phyloP scores from a whole-genome alignment of 2,329 filamentous ascomycete species.

The Alternaria metachromatica region DNA sequence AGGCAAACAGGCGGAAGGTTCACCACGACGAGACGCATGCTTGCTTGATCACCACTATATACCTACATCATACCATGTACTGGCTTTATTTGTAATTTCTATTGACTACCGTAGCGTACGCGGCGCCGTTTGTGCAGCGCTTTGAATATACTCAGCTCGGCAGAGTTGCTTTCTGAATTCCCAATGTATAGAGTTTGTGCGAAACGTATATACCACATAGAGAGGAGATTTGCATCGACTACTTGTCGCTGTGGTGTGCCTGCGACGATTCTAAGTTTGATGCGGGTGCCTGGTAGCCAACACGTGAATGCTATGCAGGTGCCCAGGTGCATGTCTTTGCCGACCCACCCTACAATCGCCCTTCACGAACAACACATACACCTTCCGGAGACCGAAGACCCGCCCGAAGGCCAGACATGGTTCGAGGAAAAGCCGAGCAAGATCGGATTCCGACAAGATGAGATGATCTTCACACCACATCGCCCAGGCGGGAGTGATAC shows the following conservation, averaged over 20 bases:
- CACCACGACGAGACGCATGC: neutral
- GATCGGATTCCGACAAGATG: slow-evolving; percentile 9
- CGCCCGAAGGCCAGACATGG: neutral
- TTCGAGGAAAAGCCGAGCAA: neutral
- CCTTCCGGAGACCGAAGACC: neutral
- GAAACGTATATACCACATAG: neutral
- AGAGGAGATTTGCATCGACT: neutral
- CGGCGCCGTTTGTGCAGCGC: neutral
- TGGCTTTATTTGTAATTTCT: slow-evolving; percentile 8
- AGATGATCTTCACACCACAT: slow-evolving; percentile 43
- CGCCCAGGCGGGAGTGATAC: slow-evolving; percentile 10
- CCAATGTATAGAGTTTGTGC: neutral
- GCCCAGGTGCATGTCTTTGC: neutral
- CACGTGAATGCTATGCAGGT: neutral
- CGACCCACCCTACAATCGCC: neutral
- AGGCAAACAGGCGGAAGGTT: neutral
- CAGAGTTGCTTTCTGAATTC: neutral
- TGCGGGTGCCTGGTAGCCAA: neutral
- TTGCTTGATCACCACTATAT: neutral
- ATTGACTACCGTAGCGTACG: neutral
- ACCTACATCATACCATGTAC: neutral
- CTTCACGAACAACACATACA: neutral
- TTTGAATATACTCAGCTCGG: neutral
- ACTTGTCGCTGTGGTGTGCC: neutral
- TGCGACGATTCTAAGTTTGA: neutral